phyloP scores from a whole-genome alignment of 2,329 filamentous ascomycete species.

The Aureobasidium zeae region DNA sequence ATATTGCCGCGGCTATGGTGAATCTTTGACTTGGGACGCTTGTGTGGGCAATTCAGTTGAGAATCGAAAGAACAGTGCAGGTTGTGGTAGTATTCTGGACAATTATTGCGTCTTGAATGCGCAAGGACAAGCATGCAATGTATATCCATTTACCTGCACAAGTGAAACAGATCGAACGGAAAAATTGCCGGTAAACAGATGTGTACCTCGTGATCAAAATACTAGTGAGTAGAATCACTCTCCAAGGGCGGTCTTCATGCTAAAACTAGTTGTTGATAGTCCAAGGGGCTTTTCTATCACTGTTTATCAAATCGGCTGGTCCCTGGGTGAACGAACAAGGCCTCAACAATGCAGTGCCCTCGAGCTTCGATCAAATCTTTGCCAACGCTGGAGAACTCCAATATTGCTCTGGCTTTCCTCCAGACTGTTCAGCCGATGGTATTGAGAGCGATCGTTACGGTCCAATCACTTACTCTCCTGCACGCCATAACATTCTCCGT shows the following conservation, averaged over 20 bases:
- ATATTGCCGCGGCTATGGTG: constrained; percentile 1
- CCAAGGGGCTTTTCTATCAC: neutral
- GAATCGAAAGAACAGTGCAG: neutral
- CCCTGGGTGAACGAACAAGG: neutral
- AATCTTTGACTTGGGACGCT: neutral
- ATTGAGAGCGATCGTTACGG: neutral
- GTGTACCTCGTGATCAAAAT: neutral
- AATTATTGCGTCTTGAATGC: neutral
- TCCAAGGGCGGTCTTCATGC: too few relatives aligned
- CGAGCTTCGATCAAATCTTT: neutral
- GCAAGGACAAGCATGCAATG: neutral
- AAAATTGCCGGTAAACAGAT: neutral
- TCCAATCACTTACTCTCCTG: neutral
- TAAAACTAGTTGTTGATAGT: neutral
- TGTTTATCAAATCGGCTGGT: neutral
- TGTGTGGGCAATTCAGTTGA: too few relatives aligned
- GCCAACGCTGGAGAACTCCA: neutral
- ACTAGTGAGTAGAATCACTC: neutral
- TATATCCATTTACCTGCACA: neutral
- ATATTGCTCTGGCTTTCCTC: neutral
- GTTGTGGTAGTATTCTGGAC: neutral
- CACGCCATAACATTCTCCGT: too few relatives aligned
- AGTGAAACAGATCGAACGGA: neutral
- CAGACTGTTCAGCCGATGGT: neutral
- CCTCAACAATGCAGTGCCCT: neutral